These are phyloP conservation scores for Chrysanthemum makinoi DNA, from an alignment of 129 eudicot genomes.

Conservation along the genomic window DNA sequence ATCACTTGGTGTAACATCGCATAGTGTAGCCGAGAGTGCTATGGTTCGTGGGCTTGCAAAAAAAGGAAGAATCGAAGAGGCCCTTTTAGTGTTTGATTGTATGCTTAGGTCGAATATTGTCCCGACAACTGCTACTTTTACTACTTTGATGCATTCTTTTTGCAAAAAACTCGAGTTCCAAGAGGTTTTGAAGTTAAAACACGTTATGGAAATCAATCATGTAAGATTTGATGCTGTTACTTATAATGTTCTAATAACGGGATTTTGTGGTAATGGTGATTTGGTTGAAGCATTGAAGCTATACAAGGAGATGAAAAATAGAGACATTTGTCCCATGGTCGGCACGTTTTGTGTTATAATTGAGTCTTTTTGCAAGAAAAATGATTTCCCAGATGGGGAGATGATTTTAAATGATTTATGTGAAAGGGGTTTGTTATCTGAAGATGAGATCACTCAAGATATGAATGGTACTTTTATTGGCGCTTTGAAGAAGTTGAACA, in stretches of 20 bases:
- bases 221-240: constrained; percentile 63
- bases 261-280: constrained; percentile 55
- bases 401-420: constrained; percentile 54
- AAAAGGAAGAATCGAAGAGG: constrained; percentile 72
- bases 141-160: constrained; percentile 71
- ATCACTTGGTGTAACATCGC: constrained; percentile 47
- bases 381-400: constrained; percentile 48
- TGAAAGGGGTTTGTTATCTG: constrained; percentile 61
- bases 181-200: constrained; percentile 58
- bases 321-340: constrained; percentile 54
- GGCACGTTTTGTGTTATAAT: constrained; percentile 54
- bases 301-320: constrained; percentile 76
- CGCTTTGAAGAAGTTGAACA: constrained; percentile 46
- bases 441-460: constrained; percentile 32
- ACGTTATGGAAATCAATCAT: constrained; percentile 55
- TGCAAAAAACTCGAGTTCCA: constrained; percentile 51
- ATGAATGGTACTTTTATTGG: constrained; percentile 30
- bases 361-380: constrained; percentile 35
- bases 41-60: constrained; percentile 75
- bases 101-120: constrained; percentile 52
- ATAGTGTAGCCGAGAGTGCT: constrained; percentile 65
- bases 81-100: constrained; percentile 53
- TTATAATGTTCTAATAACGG: constrained; percentile 74
- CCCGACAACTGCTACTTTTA: constrained; percentile 83
- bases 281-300: constrained; percentile 46